Evolutionary conservation across 163 green algal species (phyloP).

Genomic region (Coccomyxa subellipsoidea): DNA sequence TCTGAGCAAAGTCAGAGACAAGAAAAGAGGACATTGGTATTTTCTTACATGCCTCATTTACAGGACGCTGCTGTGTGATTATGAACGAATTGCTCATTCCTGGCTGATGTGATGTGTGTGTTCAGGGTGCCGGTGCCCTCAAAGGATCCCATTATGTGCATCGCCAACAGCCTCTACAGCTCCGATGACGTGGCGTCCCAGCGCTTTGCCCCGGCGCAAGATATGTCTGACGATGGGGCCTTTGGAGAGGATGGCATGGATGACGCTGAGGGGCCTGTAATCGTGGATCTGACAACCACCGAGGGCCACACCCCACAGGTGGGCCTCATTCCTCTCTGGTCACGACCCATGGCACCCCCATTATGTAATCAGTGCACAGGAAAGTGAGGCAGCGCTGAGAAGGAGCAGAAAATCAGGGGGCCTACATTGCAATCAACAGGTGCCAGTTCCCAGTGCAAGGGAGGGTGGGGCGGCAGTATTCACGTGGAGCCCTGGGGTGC

Average conservation of each 20-base stretch:
- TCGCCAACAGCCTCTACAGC: constrained; percentile 43
- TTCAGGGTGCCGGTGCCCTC: constrained; percentile 38
- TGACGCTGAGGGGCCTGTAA: neutral
- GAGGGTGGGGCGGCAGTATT: constrained; percentile 16
- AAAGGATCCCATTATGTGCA: constrained; percentile 57
- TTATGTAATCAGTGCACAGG: no score
- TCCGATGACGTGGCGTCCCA: constrained; percentile 11
- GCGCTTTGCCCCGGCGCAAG: neutral
- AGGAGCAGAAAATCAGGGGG: neutral
- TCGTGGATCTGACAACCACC: neutral
- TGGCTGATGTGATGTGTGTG: neutral
- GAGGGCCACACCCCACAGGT: neutral
- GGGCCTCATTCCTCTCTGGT: no score
- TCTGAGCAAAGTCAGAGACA: no score
- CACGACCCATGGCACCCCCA: no score
- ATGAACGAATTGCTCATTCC: neutral
- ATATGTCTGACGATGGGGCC: constrained; percentile 8
- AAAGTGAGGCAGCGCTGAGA: neutral
- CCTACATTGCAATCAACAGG: neutral
- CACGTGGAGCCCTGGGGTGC: constrained; percentile 1
- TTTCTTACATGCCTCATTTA: neutral
- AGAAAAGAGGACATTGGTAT: no score
- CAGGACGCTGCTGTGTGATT: neutral
- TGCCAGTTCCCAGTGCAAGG: neutral
- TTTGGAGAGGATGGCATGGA: constrained; percentile 9